Evolutionary conservation across 225 moss, liverwort and hornwort species (phyloP), one percentile per base, ranked within the genome.

Genomic region (Thuidium tamariscinum): DNA sequence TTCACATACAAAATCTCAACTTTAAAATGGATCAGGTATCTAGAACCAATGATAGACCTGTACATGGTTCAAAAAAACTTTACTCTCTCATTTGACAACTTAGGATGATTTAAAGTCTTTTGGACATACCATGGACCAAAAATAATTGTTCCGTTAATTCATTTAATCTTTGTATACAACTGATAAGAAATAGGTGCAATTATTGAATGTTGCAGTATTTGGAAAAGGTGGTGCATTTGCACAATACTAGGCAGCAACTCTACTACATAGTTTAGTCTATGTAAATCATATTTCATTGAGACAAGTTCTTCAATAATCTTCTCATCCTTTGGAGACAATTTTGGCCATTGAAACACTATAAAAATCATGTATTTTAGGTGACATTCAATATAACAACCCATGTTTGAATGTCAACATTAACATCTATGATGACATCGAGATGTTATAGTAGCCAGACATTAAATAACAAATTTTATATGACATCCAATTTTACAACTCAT

Each of bases 111-210:
- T 22, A 37, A 10, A 22, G 11, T 37, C 67, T 67, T 67, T 5
- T 3, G 2, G 21, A 22, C 37, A 67, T 2, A 1, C 22, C 12
- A 0, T 3, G 37, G 67, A 67, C 29, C 30, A 17, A 22, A 0
- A 67, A 15, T 0, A 67, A 67, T 0, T 12, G 6, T 21, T 22
- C 37, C 67, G 1, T 6, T 52, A 3, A 15, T 16, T 5, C 52
- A 16, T 52, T 52, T 17, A 11, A 49, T 23, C 39, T 68, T n/a
- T n/a, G n/a, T 13, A 10, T 25, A 68, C 13, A 37, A 67, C 11
- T 0, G 19, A 37, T 37, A 2, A 66, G 21, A n/a, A 7, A 13
- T 0, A 0, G 7, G 4, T 1, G 1, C 6, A 68, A 6, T 37
- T 12, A 68, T 2, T 39, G 1, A 2, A 3, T 25, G 5, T 7